phyloP scores from a whole-genome alignment of 1,284 basidiomycete species.

The Sanguinoderma infundibulare region DNA sequence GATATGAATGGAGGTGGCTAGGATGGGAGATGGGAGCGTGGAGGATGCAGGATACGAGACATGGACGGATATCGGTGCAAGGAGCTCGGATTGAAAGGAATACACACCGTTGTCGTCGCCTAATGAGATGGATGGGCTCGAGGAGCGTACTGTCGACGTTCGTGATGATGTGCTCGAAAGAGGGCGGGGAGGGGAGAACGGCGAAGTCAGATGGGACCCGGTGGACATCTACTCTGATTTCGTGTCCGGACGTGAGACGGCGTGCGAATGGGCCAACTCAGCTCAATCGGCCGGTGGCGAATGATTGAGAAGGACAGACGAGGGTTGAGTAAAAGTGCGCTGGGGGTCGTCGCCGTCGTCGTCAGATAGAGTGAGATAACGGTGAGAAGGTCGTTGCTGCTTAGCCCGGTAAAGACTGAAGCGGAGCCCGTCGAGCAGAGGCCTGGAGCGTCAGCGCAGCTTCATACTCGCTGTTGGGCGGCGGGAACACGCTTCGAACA shows the following conservation, averaged over 20 bases:
- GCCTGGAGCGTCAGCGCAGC: background rate
- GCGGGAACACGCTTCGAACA: background rate
- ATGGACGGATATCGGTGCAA: background rate
- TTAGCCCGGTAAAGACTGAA: background rate
- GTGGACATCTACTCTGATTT: slow-evolving; percentile 21
- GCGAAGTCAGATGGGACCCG: slow-evolving; percentile 31
- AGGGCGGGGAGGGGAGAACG: slow-evolving; percentile 39
- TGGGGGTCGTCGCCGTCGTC: background rate
- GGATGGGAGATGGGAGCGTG: background rate
- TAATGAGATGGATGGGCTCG: slow-evolving; percentile 54
- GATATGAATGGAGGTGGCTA: background rate
- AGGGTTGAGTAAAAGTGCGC: background rate
- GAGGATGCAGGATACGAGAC: background rate
- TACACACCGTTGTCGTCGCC: slow-evolving; percentile 61
- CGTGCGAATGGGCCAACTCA: background rate
- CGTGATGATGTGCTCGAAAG: slow-evolving; percentile 64
- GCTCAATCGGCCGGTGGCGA: background rate
- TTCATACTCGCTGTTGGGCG: background rate
- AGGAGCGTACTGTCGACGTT: slow-evolving; percentile 44
- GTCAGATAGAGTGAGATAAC: background rate
- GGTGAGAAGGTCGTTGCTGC: background rate
- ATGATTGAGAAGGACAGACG: background rate
- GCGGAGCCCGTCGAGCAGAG: background rate
- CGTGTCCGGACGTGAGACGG: background rate
- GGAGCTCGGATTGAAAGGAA: background rate